Evolutionary conservation across 148 eudicot species (phyloP), one percentile per base, ranked within the genome.

Genomic region (Polygonum aviculare): DNA sequence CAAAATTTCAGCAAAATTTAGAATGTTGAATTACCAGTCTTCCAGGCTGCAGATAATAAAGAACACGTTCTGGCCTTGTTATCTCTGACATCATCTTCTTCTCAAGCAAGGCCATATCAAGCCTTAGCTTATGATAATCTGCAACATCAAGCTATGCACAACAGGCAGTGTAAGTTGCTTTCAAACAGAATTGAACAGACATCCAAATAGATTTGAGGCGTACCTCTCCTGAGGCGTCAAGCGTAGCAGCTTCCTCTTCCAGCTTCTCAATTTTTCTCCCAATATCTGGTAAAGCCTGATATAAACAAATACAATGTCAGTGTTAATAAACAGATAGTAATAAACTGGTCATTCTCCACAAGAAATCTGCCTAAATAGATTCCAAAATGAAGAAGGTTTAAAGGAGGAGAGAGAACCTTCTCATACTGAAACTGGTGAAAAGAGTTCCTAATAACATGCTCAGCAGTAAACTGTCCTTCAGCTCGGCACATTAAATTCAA

Each of bases 211-310:
- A 22, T 14, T 36, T 21, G 7, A 36, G 69, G 11, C 49, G 72
- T 87, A 93, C 99, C 96, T 95, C 97, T 79, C 96, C 99, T 57
- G 99, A 90, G 77, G 91, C 92, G 83, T 92, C 99, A 75, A 95
- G 96, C 82, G 80, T 26, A 49, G 89, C 85, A 81, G 87, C 93
- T 87, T 95, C 99, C 81, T 92, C 88, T 83, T 95, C 99, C 49
- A 95, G 90, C 83, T 87, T 84, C 70, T 87, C 84, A 45, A 92
- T 88, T 81, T 85, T 90, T 79, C 88, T 89, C 60, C 90, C 97
- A 44, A 93, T 88, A 76, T 93, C 99, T 76, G 99, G 99, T 83
- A 95, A 88, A 76, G 97, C 89, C 99, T 95, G 81, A 72, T 77
- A 72, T 16, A 33, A 19, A 45, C 5, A 67, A 36, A 38, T 35